Evolutionary conservation across 345 rosid genomes (phyloP), one percentile per base, ranked within the genome.

Genomic region (Salix koriyanagi): DNA sequence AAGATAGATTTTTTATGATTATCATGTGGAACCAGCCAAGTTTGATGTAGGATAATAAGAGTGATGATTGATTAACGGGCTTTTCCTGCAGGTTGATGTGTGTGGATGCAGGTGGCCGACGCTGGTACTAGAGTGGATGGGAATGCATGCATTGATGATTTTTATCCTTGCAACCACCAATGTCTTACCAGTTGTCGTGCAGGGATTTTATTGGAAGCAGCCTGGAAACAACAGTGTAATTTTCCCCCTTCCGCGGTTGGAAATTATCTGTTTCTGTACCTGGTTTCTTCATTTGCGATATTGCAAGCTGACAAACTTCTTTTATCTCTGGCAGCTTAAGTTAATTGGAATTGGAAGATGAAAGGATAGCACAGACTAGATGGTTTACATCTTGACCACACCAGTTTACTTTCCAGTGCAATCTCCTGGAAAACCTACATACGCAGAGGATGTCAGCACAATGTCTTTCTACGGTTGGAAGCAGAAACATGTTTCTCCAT

Each of bases 71-170:
- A 58, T 5, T 34, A 4, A 58, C 23, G 62, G 28, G n/a, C 26
- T 67, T 70, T 46, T 66, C 4, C 48, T 30, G 65, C 84, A 91
- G 96, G 91, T 89, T 36, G 98, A 94, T 72, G 86, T 87, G 58
- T 82, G 58, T 67, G 90, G 90, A 81, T 83, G 80, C 71, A 85
- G 89, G 81, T 77, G 87, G 61, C 41, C 69, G 42, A 83, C 88
- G 54, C 25, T 62, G n/a, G 85, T 85, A n/a, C 80, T 91, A 10
- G 93, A 94, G 81, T 94, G 97, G 98, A 90, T 89, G 86, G 98
- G 97, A 72, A 85, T 79, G 86, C 94, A 94, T 60, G 93, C 98
- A 3, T 79, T 92, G 87, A 70, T 81, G 54, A 87, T 92, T 21
- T 94, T 79, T 70, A 21, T 91, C 67, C 85, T 94, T 64, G 81